These are phyloP conservation scores for Phyllosticta citrichinensis DNA, from an alignment of 2,329 filamentous ascomycete genomes.

Conservation along the genomic window DNA sequence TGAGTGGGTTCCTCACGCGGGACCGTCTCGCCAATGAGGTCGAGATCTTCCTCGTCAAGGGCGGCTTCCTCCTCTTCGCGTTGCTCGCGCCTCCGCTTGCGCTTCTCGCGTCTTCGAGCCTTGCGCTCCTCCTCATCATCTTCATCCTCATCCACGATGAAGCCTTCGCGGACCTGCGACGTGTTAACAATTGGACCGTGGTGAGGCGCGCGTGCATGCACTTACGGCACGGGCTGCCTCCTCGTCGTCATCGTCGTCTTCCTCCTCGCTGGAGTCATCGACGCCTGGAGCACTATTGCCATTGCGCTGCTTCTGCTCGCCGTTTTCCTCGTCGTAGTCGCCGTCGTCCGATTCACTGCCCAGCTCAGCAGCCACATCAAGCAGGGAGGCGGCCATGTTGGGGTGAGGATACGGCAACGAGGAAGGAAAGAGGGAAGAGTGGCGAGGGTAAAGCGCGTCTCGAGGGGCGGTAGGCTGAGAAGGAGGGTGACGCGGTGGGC, in stretches of 20 bases:
- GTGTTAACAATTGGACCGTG: constrained; percentile 5
- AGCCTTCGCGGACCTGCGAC: constrained; percentile 73
- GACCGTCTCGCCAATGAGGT: constrained; percentile 41
- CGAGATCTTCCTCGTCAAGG: constrained; percentile 90
- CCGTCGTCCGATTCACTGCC: constrained; percentile 47
- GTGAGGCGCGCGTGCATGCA: constrained; percentile 11
- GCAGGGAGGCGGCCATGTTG: constrained; percentile 36
- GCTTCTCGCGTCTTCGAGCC: constrained; percentile 51
- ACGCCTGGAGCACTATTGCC: constrained; percentile 19
- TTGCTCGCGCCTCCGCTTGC: constrained; percentile 67
- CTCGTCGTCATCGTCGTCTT: constrained; percentile 28
- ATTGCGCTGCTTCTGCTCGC: constrained; percentile 19
- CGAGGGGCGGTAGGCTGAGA: background rate
- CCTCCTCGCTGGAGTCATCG: constrained; percentile 31
- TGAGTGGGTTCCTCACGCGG: constrained; percentile 2
- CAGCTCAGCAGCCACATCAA: constrained; percentile 77
- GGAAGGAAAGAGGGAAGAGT: background rate
- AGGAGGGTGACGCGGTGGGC: background rate
- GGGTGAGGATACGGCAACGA: background rate
- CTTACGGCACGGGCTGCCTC: constrained; percentile 16
- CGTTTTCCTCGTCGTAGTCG: constrained; percentile 23
- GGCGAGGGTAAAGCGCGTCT: background rate
- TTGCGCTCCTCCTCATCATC: constrained; percentile 57
- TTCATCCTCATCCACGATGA: constrained; percentile 89
- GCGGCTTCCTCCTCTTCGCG: constrained; percentile 73